Evolutionary conservation across 805 yeast genomes (phyloP), one percentile per base, ranked within the genome.

Genomic region (Zygosaccharomyces siamensis): DNA sequence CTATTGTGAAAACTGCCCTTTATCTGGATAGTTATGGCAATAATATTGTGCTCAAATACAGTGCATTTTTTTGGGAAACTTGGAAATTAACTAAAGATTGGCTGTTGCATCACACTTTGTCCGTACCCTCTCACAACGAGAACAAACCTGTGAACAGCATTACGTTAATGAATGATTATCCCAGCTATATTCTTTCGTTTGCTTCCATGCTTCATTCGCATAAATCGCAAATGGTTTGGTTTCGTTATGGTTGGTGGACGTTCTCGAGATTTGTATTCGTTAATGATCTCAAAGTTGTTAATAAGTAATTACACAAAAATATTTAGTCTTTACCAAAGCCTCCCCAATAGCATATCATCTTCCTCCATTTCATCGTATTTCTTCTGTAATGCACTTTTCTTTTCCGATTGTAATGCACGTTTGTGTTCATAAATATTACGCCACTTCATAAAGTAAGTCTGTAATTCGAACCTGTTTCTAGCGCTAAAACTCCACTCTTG

Each of bases 171-270:
- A 70, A 40, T 54, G 60, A 60, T 10, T 70, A 32, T 59, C 64
- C 52, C 28, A 63, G 59, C 39, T 64, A 66, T 41, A 49, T 69
- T 0, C 47, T 70, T 11, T 61, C 76, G 4, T 72, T 82, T 47
- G 76, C 84, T 0, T 86, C 96, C 3, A 89, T 92, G 96, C 70
- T 83, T 2, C 74, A 75, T 54, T 95, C 86, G 2, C 98, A 93
- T 68, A 74, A 74, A 53, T 81, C 95, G 1, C 99, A 93, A 66
- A 86, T 93, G 86, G 90, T 85, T 7, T 92, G 97, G 97, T 93
- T 84, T 66, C 75, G 99, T 56, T 86, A 86, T 71, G 83, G 89
- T 1, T 93, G 97, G 97, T 72, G 93, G 62, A 50, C 78, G 5
- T 67, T 83, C 12, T 84, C 96, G 51, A 74, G 90, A 52, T 92